Conservation (phyloP, 208 protist species). For the Trypanosoma brucei region DNA sequence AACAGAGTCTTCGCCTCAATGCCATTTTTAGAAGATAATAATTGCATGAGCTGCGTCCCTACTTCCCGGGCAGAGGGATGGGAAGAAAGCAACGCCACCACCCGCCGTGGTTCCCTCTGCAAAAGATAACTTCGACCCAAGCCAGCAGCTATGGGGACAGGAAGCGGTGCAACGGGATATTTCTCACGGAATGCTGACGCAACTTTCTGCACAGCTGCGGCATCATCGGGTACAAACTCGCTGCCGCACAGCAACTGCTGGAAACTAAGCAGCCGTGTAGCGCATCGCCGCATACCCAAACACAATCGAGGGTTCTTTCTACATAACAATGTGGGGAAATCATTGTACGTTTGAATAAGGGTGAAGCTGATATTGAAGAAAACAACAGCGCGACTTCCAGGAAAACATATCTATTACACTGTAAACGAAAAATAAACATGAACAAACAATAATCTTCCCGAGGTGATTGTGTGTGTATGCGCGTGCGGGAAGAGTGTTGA, state of each 20-base stretch:
- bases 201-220: constrained; percentile 4
- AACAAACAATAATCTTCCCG: too few species aligned
- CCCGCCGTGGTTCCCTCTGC: constrained; percentile 27
- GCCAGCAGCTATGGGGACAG: constrained; percentile 42
- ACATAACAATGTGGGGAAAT: too few species aligned
- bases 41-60: constrained; percentile 6
- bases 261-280: constrained; percentile 43
- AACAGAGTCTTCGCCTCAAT: constrained; percentile 23
- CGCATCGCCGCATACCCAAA: constrained; percentile 20
- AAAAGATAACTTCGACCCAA: constrained; percentile 27
- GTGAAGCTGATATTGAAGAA: too few species aligned
- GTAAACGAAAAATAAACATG: too few species aligned
- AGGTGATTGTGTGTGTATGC: too few species aligned
- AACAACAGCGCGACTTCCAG: too few species aligned
- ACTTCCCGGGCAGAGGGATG: constrained; percentile 30
- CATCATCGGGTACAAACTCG: constrained; percentile 11
- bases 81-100: constrained; percentile 30
- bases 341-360: too few species aligned
- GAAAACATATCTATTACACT: too few species aligned
- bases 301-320: not conserved
- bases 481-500: too few species aligned
- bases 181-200: constrained; percentile 18
- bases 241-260: constrained; percentile 51
- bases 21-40: constrained; percentile 4
- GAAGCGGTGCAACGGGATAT: constrained; percentile 39